phyloP scores from a whole-genome alignment of 1,139 yeast genomes.

The Candida labiduridarum region DNA sequence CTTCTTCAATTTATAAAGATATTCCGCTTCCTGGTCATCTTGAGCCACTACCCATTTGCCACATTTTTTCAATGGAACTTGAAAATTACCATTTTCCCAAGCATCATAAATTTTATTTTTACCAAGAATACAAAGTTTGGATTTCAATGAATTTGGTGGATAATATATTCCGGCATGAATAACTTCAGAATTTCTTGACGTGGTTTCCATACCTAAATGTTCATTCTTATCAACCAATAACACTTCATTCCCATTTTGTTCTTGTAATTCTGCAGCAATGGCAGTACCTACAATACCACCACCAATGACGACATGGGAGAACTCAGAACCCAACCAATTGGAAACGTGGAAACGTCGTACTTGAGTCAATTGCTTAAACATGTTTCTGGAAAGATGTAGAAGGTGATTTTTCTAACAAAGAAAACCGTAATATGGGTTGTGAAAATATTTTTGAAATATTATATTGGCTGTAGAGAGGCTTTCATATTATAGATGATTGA shows the following conservation, averaged over 20 bases:
- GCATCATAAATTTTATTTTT: constrained; percentile 62
- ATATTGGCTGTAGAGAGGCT: too few relatives aligned
- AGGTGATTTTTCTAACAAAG: background rate
- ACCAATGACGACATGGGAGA: constrained; percentile 80
- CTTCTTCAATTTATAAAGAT: constrained; percentile 53
- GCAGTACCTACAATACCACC: constrained; percentile 91
- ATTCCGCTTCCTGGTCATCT: constrained; percentile 60
- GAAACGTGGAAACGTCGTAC: constrained; percentile 11
- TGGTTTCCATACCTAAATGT: constrained; percentile 74
- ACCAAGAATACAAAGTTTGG: constrained; percentile 73
- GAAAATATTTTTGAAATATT: too few relatives aligned
- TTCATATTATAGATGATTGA: too few relatives aligned
- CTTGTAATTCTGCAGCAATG: constrained; percentile 68
- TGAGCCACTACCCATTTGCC: constrained; percentile 94
- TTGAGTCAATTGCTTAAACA: constrained; percentile 1
- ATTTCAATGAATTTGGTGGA: constrained; percentile 67
- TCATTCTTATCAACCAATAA: constrained; percentile 69
- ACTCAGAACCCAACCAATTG: constrained; percentile 41
- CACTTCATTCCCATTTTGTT: constrained; percentile 46
- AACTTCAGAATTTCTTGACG: constrained; percentile 87
- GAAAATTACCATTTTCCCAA: constrained; percentile 38
- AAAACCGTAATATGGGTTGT: too few relatives aligned
- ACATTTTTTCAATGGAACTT: constrained; percentile 59
- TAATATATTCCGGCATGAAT: constrained; percentile 90
- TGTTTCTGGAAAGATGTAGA: background rate